phyloP scores from a whole-genome alignment of 371 early-diverging fungal genomes.

The Smittium mucronatum region DNA sequence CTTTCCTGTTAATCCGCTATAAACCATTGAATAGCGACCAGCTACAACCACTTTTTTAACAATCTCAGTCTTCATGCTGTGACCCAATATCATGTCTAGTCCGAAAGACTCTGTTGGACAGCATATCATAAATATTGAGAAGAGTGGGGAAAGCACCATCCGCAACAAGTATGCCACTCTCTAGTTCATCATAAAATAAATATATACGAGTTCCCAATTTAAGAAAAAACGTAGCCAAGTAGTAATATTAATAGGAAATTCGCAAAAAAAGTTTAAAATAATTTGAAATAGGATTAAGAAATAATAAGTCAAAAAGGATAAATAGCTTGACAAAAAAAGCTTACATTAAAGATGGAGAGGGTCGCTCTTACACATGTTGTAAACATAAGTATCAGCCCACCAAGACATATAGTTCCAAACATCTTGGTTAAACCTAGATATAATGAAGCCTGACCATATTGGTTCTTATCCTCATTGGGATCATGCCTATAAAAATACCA shows the following conservation, averaged over 20 bases:
- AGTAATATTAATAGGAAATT: no score
- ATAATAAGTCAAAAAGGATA: no score
- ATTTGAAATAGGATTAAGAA: no score
- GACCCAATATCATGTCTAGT: background rate
- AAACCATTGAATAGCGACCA: constrained; percentile 25
- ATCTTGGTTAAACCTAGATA: constrained; percentile 24
- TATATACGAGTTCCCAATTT: no score
- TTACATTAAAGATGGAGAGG: no score
- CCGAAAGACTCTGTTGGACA: background rate
- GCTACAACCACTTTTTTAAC: constrained; percentile 13
- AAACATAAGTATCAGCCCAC: constrained; percentile 20
- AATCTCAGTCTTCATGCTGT: background rate
- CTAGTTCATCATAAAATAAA: no score
- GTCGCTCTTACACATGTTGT: constrained; percentile 18
- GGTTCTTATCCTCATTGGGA: constrained; percentile 21
- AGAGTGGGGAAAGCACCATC: constrained; percentile 14
- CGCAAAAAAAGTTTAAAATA: no score
- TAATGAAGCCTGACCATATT: constrained; percentile 24
- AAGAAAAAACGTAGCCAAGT: no score
- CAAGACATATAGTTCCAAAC: constrained; percentile 25
- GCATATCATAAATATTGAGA: constrained; percentile 17
- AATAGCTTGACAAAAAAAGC: no score
- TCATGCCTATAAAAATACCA: constrained; percentile 33
- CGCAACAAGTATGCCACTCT: no score
- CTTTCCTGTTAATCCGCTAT: constrained; percentile 24